A percentile compares a stretch with the other conserved stretches of the same genome.
These are phyloP conservation scores for Neurospora africana DNA, from an alignment of 495 filamentous ascomycete species.

Conservation along the genomic window DNA sequence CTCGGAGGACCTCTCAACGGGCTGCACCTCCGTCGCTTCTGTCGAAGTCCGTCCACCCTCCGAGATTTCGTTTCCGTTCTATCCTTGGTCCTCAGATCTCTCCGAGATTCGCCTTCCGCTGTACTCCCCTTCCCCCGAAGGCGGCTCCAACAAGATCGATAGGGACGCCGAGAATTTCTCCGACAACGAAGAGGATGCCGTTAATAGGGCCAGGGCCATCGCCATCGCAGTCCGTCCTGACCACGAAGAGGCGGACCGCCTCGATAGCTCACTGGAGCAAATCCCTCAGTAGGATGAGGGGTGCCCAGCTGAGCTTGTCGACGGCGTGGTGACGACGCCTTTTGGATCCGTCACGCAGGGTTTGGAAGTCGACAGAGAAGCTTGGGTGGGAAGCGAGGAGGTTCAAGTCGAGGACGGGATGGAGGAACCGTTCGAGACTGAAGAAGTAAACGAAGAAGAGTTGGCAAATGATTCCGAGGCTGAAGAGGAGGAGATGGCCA, in stretches of 20 bases:
- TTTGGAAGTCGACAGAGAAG: background rate
- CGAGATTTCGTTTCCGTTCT: background rate
- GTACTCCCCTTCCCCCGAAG: background rate
- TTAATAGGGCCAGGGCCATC: background rate
- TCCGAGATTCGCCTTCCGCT: background rate
- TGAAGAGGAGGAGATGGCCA: background rate
- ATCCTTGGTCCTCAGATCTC: background rate
- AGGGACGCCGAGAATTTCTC: background rate
- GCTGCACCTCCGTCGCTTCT: background rate
- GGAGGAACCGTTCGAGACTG: background rate
- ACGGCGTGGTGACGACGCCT: background rate
- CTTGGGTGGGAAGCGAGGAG: background rate
- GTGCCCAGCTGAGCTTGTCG: background rate
- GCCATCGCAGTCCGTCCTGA: background rate
- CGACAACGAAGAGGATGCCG: background rate
- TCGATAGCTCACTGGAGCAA: background rate
- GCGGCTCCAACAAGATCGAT: background rate
- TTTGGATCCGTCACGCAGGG: background rate
- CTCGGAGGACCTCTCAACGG: too few relatives aligned
- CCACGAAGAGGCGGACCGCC: background rate
- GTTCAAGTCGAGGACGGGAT: background rate
- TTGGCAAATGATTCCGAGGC: background rate
- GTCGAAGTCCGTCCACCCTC: background rate
- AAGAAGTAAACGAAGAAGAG: background rate
- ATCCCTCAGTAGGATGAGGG: background rate